Evolutionary conservation across 2,329 filamentous ascomycete genomes (phyloP).

Genomic region (Sclerotinia borealis): DNA sequence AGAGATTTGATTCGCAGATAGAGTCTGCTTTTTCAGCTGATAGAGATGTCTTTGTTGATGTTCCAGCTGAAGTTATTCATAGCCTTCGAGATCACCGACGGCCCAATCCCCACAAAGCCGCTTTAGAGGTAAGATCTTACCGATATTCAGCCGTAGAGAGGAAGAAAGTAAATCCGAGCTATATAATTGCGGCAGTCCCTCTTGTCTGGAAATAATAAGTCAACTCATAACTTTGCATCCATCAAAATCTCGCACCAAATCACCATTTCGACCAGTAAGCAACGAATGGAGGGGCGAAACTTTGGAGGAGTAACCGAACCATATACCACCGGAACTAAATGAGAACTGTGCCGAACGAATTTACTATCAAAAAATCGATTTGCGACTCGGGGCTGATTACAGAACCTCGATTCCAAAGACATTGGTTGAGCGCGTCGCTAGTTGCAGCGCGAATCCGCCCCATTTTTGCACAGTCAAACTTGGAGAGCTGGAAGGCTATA

Average conservation of each 20-base stretch:
- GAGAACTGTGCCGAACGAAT: background rate
- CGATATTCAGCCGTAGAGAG: background rate
- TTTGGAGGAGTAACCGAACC: background rate
- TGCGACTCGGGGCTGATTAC: background rate
- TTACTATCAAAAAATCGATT: background rate
- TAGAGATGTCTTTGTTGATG: constrained; percentile 8
- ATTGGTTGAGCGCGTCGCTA: background rate
- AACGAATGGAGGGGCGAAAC: background rate
- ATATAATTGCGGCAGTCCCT: background rate
- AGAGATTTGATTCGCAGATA: background rate
- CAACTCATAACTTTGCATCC: background rate
- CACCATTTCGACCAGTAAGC: background rate
- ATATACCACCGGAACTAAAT: background rate
- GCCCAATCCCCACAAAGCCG: constrained; percentile 5
- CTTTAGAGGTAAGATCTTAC: background rate
- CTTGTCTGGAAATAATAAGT: background rate
- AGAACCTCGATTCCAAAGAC: background rate
- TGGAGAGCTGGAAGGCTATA: background rate
- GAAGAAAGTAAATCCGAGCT: constrained; percentile 3
- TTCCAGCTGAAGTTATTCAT: constrained; percentile 8
- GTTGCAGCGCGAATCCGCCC: background rate
- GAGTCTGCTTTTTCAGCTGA: background rate
- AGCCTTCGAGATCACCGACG: background rate
- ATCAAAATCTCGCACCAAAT: background rate
- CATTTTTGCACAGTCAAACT: background rate